Percentiles rank a stretch among this genome's conserved stretches.
Conservation (phyloP, 2,329 filamentous ascomycete species). For the Arthrobotrys sphaeroides region DNA sequence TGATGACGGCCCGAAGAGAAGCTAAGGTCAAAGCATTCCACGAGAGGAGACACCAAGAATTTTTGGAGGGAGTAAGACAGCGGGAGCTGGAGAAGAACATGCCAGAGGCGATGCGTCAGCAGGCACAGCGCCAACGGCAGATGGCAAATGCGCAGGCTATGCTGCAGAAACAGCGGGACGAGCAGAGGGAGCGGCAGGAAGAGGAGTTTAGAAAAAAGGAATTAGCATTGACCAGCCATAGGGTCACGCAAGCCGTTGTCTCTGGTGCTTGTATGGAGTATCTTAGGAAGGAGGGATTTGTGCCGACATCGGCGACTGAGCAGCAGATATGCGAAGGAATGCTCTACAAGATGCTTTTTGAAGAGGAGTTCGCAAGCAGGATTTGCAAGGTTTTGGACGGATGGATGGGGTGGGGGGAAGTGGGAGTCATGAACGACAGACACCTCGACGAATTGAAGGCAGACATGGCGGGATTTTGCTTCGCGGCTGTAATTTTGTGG, state of each 20-base stretch:
- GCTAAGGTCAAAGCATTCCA: constrained; percentile 61
- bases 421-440: constrained; percentile 65
- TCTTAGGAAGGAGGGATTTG: constrained; percentile 65
- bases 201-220: constrained; percentile 51
- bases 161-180: constrained; percentile 41
- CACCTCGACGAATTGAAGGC: constrained; percentile 50
- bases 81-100: constrained; percentile 64
- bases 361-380: constrained; percentile 62
- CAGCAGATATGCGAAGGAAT: constrained; percentile 64
- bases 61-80: constrained; percentile 63
- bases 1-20: constrained; percentile 63
- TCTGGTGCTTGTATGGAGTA: constrained; percentile 63
- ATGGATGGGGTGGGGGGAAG: constrained; percentile 69
- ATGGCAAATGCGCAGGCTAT: constrained; percentile 46
- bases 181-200: constrained; percentile 37
- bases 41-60: constrained; percentile 61
- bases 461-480: constrained; percentile 34
- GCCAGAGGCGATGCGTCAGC: constrained; percentile 62
- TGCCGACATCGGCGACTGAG: constrained; percentile 64
- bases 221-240: constrained; percentile 55
- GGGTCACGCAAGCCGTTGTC: constrained; percentile 64
- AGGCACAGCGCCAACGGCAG: constrained; percentile 63
- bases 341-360: constrained; percentile 67
- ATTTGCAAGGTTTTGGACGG: constrained; percentile 65
- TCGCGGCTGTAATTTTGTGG: constrained; percentile 27